Evolutionary conservation across 2,329 filamentous ascomycete genomes (phyloP), one percentile per base, ranked within the genome.

Genomic region (Periconia sp.): DNA sequence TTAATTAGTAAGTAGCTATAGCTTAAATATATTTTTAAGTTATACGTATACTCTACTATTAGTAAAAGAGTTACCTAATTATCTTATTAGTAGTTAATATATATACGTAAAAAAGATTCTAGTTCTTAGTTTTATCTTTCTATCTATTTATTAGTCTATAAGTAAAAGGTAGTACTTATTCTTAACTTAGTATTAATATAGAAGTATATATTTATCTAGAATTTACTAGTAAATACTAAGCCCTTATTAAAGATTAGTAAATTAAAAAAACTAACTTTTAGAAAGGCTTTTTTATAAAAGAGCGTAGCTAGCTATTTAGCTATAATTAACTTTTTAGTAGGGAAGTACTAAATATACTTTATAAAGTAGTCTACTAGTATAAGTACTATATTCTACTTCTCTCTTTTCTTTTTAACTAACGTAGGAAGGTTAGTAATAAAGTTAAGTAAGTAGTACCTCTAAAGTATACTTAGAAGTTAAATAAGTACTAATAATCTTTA

Each of bases 61-160:
- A 13, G 41, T 7, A 44, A 13, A 3, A 47, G 14, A 6, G n/a
- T 8, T 47, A 35, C n/a, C 20, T 35, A 37, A 20, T 47, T 20
- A 27, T 19, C 19, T 47, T 18, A 19, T 19, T 37, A 14, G 1
- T 31, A 27, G n/a, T 37, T 47, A 35, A 31, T 47, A 35, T 35
- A 49, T 27, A 42, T 49, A 49, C 42, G 30, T 19, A 42, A 27
- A 20, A 35, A 47, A 8, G 19, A 3, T 31, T 46, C 6, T 6
- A 46, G 23, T 9, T 15, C 31, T 31, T 46, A 46, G 19, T 46
- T 46, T 19, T 35, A 35, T 14, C 27, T 19, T 47, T 47, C 30
- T 35, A 37, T 47, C n/a, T 47, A 33, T 9, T n/a, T 47, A 47
- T 47, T 47, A 35, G 27, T 47, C 18, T 49, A 49, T 41, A 42